phyloP scores from a whole-genome alignment of 2,329 filamentous ascomycete genomes.

The Xylaria sp. region DNA sequence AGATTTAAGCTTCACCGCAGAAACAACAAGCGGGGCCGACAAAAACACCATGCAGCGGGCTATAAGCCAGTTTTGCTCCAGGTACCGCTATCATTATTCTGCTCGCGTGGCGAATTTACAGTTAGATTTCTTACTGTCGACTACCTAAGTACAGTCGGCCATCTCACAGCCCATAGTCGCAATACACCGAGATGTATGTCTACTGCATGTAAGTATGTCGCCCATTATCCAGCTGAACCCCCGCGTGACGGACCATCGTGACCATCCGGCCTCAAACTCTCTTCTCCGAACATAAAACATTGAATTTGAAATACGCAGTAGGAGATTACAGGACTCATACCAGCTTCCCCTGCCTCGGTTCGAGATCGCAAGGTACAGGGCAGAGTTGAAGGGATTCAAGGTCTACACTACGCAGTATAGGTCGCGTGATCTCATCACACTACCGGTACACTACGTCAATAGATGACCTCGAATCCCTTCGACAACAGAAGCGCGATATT shows the following conservation, averaged over 20 bases:
- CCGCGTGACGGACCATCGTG: not conserved
- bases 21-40: not conserved
- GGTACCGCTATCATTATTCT: not conserved
- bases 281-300: not conserved
- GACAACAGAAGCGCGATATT: not conserved
- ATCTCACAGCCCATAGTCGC: not conserved
- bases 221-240: conserved; percentile 7
- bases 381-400: not conserved
- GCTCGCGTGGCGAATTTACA: not conserved
- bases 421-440: conserved; percentile 15
- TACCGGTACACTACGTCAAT: not conserved
- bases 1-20: conserved; percentile 2
- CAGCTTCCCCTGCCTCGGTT: not conserved
- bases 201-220: not conserved
- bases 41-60: conserved; percentile 2
- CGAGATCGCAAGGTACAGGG: not conserved
- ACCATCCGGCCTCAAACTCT: not conserved
- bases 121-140: not conserved
- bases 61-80: not conserved
- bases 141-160: not conserved
- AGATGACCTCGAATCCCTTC: not conserved
- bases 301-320: not conserved
- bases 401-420: not conserved
- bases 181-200: not conserved
- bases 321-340: not conserved